These are phyloP conservation scores for Fusarium mangiferae DNA, from an alignment of 2,329 filamentous ascomycete genomes.

Conservation along the genomic window DNA sequence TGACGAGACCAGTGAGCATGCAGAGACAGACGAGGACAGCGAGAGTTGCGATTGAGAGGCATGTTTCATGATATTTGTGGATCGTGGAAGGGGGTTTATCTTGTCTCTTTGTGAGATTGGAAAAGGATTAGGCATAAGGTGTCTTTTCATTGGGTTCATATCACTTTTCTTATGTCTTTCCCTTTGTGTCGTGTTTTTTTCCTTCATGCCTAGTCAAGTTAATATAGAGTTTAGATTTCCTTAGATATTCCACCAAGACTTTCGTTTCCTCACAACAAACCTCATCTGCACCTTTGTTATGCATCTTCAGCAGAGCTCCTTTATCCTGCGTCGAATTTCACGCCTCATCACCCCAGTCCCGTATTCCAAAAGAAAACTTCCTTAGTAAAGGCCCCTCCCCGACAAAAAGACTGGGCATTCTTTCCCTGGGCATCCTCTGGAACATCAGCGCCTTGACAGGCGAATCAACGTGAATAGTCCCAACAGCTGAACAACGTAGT, in stretches of 20 bases:
- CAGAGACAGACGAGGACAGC: background rate
- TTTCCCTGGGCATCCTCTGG: slow-evolving; percentile 56
- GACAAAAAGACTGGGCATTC: slow-evolving; percentile 59
- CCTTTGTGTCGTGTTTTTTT: background rate
- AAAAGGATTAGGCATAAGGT: background rate
- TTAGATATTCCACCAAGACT: background rate
- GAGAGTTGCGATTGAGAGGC: background rate
- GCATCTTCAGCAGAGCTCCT: background rate
- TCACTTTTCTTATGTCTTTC: background rate
- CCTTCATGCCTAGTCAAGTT: background rate
- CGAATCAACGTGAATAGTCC: slow-evolving; percentile 30
- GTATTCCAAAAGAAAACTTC: slow-evolving; percentile 58
- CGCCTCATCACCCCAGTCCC: slow-evolving; percentile 49
- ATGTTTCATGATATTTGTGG: background rate
- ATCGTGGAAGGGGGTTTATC: background rate
- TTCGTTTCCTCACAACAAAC: background rate
- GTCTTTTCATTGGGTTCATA: background rate
- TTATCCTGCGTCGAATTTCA: slow-evolving; percentile 26
- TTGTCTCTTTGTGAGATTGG: background rate
- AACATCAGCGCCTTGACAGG: slow-evolving; percentile 60
- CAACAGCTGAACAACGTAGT: slow-evolving; percentile 47
- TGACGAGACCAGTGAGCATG: background rate
- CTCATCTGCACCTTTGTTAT: background rate
- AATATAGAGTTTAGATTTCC: background rate
- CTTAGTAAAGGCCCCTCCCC: slow-evolving; percentile 51